Evolutionary conservation across 129 eudicot genomes (phyloP), one percentile per base, ranked within the genome.

Genomic region (Calendula officinalis): DNA sequence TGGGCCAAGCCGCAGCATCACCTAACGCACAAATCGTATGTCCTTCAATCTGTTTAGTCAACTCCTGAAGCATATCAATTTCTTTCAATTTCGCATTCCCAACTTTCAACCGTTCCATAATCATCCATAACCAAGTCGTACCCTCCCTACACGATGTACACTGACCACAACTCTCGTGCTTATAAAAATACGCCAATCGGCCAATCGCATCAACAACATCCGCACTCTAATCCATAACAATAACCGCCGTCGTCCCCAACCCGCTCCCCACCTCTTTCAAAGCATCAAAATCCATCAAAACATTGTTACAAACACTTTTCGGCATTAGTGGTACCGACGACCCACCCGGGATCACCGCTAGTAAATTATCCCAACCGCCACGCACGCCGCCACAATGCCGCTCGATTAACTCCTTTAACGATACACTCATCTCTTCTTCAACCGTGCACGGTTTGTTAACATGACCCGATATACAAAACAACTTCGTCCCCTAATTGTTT

Each of bases 1-100:
- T 87, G 30, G 97, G 97, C 97, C 95, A 90, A 57, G 97, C 97
- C 53, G 97, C 95, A 4, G 95, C 97, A 77, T 90, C 95, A 8
- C 95, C 97, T 61, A 90, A 64, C 0, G 97, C 97, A 67, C 97
- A 90, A 27, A 90, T 90, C 3, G 97, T 90, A 75, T 90, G 97
- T 60, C 97, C 97, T 75, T 90, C 95, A 60, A 90, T 90, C 78
- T 90, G 95, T 75, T 90, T 90, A 12, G 95, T 90, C 64, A 90
- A 78, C 81, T 90, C 97, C 27, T 90, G 95, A 39, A 90, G 89
- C 97, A 90, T 90, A 73, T 90, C 95, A 42, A 90, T 80, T 73
- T 90, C 95, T 80, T 86, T 95, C 78, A 86, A 64, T 68, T 86
- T 90, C 1, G 92, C 97, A 62, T 90, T 83, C 50, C 97, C 97